phyloP scores from a whole-genome alignment of 345 rosid species.

The Pistacia atlantica region DNA sequence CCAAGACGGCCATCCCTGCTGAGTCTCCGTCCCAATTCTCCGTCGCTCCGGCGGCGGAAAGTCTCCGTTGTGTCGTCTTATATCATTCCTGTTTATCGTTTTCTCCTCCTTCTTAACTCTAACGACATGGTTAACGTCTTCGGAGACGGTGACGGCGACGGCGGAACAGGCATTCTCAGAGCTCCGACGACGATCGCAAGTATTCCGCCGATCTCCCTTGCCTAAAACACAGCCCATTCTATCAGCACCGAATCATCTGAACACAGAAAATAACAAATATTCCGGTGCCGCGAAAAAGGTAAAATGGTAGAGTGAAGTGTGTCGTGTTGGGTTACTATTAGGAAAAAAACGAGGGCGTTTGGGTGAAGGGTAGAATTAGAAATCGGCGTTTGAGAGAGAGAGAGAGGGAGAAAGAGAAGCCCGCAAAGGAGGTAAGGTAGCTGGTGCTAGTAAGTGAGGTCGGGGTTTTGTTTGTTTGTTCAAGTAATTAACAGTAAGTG shows the following conservation, averaged over 20 bases:
- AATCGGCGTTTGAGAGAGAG: no score
- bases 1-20: constrained; percentile 89
- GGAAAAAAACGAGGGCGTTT: constrained; percentile 15
- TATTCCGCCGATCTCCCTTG: constrained; percentile 36
- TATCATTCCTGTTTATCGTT: constrained; percentile 30
- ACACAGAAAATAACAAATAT: not conserved
- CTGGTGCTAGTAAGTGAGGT: constrained; percentile 6
- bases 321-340: not conserved
- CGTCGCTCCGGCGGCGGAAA: constrained; percentile 38
- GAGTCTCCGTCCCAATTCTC: constrained; percentile 25
- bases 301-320: not conserved
- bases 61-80: constrained; percentile 37
- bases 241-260: constrained; percentile 26
- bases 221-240: constrained; percentile 73
- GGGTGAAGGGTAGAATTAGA: no score
- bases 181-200: constrained; percentile 35
- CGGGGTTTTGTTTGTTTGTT: not conserved
- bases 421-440: constrained; percentile 32
- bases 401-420: constrained; percentile 14
- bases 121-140: constrained; percentile 25
- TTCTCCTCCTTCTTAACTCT: constrained; percentile 35
- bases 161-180: constrained; percentile 28
- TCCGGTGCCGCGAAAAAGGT: constrained; percentile 9
- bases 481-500: not conserved
- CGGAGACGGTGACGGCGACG: constrained; percentile 28